Conservation (phyloP, 192 early-diverging fungal species). For the Coemansia sp. region DNA sequence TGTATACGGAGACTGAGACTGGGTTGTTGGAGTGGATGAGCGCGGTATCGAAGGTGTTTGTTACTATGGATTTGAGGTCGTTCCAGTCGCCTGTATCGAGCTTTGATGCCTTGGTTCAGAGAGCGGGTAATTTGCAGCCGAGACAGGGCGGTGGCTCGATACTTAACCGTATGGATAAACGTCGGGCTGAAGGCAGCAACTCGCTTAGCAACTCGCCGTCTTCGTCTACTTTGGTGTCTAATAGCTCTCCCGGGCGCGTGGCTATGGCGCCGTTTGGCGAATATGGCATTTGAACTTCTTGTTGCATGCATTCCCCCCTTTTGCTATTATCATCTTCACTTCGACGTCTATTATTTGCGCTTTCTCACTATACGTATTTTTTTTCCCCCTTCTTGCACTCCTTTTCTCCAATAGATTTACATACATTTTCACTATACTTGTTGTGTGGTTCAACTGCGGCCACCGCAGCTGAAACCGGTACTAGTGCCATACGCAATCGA, state of each 20-base stretch:
- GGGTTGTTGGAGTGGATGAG: slow-evolving; percentile 44
- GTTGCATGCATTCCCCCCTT: not conserved
- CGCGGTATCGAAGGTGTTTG: slow-evolving; percentile 47
- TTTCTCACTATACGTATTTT: not conserved
- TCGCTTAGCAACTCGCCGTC: slow-evolving; percentile 25
- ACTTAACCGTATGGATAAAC: slow-evolving; percentile 42
- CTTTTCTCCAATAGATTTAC: slow-evolving; percentile 11
- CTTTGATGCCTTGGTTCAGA: slow-evolving; percentile 53
- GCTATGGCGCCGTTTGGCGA: slow-evolving; percentile 34
- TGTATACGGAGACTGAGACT: slow-evolving; percentile 42
- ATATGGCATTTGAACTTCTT: slow-evolving; percentile 9
- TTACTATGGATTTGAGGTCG: slow-evolving; percentile 53
- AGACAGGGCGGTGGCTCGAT: slow-evolving; percentile 29
- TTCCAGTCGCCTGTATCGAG: slow-evolving; percentile 51
- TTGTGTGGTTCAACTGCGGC: not conserved
- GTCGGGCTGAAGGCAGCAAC: slow-evolving; percentile 9
- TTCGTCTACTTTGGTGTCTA: slow-evolving; percentile 27
- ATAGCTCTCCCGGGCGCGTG: slow-evolving; percentile 19
- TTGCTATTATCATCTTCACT: not conserved
- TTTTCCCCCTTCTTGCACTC: not conserved
- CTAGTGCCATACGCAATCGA: too few relatives aligned
- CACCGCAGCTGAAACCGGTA: too few relatives aligned
- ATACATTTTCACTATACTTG: not conserved
- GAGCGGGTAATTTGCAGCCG: slow-evolving; percentile 34
- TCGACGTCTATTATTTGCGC: not conserved